Percentiles rank a stretch among this genome's conserved stretches.
Conservation (phyloP, 1,139 yeast species). For the Hanseniaspora gamundiae region DNA sequence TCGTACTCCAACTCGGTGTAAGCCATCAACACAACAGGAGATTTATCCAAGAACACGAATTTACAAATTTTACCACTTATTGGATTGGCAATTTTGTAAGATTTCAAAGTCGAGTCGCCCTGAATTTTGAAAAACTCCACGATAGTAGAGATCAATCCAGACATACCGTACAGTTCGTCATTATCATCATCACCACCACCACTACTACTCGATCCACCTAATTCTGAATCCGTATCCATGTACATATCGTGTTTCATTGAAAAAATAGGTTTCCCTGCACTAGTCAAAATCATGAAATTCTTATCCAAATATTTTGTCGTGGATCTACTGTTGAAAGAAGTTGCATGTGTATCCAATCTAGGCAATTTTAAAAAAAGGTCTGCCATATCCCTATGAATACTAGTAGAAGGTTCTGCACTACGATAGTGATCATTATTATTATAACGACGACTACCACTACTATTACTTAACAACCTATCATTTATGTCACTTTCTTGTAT, state of each 20-base stretch:
- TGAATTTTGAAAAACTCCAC: slow-evolving; percentile 28
- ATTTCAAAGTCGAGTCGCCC: slow-evolving; percentile 25
- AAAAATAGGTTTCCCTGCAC: slow-evolving; percentile 90
- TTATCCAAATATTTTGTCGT: slow-evolving; percentile 10
- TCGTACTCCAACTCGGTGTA: slow-evolving; percentile 43
- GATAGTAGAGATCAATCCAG: slow-evolving; percentile 43
- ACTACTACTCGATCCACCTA: not conserved
- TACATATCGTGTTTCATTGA: slow-evolving; percentile 38
- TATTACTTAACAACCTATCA: not conserved
- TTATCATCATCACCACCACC: slow-evolving; percentile 43
- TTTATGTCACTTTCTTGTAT: not conserved
- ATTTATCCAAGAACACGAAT: slow-evolving; percentile 49
- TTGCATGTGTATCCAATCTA: not conserved
- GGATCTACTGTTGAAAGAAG: not conserved
- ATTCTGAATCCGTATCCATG: not conserved
- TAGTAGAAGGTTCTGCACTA: no score
- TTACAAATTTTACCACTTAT: slow-evolving; percentile 16
- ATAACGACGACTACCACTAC: no score
- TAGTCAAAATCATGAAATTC: slow-evolving; percentile 61
- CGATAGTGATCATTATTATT: no score
- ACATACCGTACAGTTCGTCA: slow-evolving; percentile 37
- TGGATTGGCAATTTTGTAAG: slow-evolving; percentile 25
- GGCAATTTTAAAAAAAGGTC: not conserved
- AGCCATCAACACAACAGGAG: slow-evolving; percentile 67
- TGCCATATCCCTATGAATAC: no score